Evolutionary conservation across 306 rosid genomes (phyloP), one percentile per base, ranked within the genome.

Genomic region (Corylus avellana): DNA sequence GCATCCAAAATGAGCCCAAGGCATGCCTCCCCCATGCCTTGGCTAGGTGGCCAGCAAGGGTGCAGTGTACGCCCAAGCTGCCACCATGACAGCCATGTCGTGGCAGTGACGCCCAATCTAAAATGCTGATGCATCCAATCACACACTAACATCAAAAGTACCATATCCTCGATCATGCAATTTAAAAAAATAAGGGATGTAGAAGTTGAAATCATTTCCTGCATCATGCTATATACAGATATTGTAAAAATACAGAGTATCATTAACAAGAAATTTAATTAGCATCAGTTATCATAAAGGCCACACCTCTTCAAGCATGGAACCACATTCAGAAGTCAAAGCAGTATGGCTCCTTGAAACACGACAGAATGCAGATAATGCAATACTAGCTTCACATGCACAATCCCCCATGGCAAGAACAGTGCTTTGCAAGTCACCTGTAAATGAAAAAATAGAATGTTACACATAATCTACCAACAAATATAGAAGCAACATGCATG

Each of bases 291-390:
- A 73, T 70, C 77, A 25, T 11, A 32, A 69, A 72, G 64, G 71
- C 75, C 82, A 69, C 83, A 94, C 98, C 97, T 94, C 98, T 84
- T 94, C 97, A 57, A 94, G 97, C 97, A 94, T 92, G 78, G 96
- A 94, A 79, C 98, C 98, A 37, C 98, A 92, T 86, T 94, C 97
- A 74, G 98, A 94, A 74, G 98, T 94, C 89, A 94, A 84, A 80
- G 98, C 90, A 76, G 97, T 91, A 85, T 94, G 94, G 78, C 80
- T 88, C 86, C 88, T 91, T 70, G 94, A 91, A 80, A 91, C 92
- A 78, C 86, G 83, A 61, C 84, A 80, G 88, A 91, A 92, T 78
- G 92, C 90, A 54, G 90, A 70, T 62, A 92, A 88, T 75, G 97
- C 87, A 46, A 91, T 91, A 85, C 91, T 90, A 58, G 91, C 86